Evolutionary conservation across 129 eudicot species (phyloP), one percentile per base, ranked within the genome.

Genomic region (Ambrosia artemisiifolia): DNA sequence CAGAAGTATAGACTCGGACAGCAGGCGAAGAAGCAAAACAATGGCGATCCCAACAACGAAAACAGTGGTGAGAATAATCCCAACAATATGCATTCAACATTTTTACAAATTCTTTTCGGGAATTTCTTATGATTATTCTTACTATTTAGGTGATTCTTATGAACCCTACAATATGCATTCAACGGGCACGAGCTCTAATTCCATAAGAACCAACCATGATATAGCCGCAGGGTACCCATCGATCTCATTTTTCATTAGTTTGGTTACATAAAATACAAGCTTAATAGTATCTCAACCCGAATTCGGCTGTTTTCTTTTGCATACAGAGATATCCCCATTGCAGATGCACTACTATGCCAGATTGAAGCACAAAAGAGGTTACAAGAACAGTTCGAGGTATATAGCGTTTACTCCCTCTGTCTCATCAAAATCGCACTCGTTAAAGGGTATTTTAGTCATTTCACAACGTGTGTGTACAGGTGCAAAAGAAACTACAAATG

Each of bases 1-100:
- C 71, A 92, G 98, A 92, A 92, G 83, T 92, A 92, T 72, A 92
- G 98, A 71, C 95, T 92, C 63, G 96, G 98, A 19, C 98, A 88
- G 72, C 98, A 79, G 64, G 78, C 85, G 36, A 87, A 80, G 72
- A 89, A 89, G 79, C 98, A 87, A 65, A 89, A 75, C 67, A 62
- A 65, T 14, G 83, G 69, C 6, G 94, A 78, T 38, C 82, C 65
- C 60, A 81, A 73, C 75, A 85, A 79, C 11, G 96, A 86, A 32
- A 82, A 85, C 69, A 81, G 85, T 36, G 88, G 96, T 92, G 47
- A 87, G 88, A 56, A 24, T 48, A 11, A 16, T 59, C 44, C 51
- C 67, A 28, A 63, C 53, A 63, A 30, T 64, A 40, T 40, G 44
- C 11, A 40, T 71, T 78, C 42, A 10, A 11, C 49, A 61, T 38